Base-by-base conservation (phyloP, 768 basidiomycete genomes). In the Pilatotrama ljubarskyi region DNA sequence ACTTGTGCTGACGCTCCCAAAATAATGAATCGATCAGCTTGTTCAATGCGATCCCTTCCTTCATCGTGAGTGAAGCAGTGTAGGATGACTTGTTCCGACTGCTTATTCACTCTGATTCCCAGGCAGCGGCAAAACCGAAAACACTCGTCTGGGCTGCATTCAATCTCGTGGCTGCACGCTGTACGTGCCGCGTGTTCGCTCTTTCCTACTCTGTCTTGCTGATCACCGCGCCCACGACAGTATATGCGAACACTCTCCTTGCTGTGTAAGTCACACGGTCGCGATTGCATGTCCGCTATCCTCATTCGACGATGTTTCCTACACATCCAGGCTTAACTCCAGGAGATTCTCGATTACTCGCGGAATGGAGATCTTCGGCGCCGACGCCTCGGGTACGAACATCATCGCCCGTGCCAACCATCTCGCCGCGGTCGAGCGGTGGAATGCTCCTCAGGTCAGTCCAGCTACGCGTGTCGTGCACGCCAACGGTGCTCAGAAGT, bases 371-470 rank as follows among this genome's bases (percentile, higher is more conserved):
- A 26, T 58, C 32, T 58, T 58, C 32, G 41, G 40, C 50, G 17
- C 35, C 2, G 42, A 32, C 15, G n/a, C 50, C 2, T 46, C n/a
- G 17, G 36, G 20, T 7, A 41, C 32, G 22, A 58, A 52, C 35
- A 47, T 55, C 54, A 36, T 55, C 43, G 35, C 54, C 13, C 54
- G 54, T 13, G 54, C 43, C 35, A 46, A 44, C 15, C 54, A 47
- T 15, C 54, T 46, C 36, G 54, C 54, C 20, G 43, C 54, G 8
- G 44, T 55, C 54, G 54, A 55, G 43, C 43, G 29, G 20, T 55
- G 54, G 54, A 47, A 47, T 43, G 43, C 35, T 13, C 54, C 54
- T 13, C 29, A 43, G 54, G 54, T 51, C 18, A 41, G 25, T 38
- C 9, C 20, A 20, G 44, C 24, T n/a, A 20, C 10, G 24, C 22